Base-by-base conservation (phyloP, 257 asterid species). In the Cynanchum wilfordii region DNA sequence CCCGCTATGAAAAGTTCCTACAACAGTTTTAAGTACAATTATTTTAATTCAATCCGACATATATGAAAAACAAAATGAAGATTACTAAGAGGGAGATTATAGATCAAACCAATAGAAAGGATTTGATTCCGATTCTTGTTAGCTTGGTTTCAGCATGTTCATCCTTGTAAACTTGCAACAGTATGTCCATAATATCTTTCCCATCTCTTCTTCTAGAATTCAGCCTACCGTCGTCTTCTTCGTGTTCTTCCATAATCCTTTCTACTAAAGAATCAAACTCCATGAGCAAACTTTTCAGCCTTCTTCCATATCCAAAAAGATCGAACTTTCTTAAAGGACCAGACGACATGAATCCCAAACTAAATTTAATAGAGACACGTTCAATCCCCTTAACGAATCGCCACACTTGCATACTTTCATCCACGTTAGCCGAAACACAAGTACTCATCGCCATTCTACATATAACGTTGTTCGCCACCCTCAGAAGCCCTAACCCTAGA, bases 1-100 rank as follows among this genome's bases (percentile, higher is more conserved):
- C 93, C 96, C 1, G 90, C 91, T 1, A 79, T 79, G 68, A 87
- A 84, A 69, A 87, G 76, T 77, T 87, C 93, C 91, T 86, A 87
- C 68, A 10, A 12, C 52, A 10, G 3, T 38, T 38, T 38, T 38
- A 38, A 38, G 33, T 30, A 30, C 2, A 30, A 30, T 30, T 30
- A 38, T 38, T 38, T 38, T 38, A 38, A 38, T 4, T 38, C 42
- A 38, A 38, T 6, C 3, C 42, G 3, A 33, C 38, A 33, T 33
- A 2, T n/a, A n/a, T n/a, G n/a, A 30, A 30, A 1, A 30, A 30
- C 2, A 30, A 30, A 30, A 30, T 30, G 2, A 30, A 30, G 2
- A 30, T 30, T 30, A 38, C 7, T 38, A 38, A 6, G 42, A 2
- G 42, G 42, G 42, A 38, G 42, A 38, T 38, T 38, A 4, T 38